Conservation (phyloP, 2,329 filamentous ascomycete species). For the Botrytis squamosa region DNA sequence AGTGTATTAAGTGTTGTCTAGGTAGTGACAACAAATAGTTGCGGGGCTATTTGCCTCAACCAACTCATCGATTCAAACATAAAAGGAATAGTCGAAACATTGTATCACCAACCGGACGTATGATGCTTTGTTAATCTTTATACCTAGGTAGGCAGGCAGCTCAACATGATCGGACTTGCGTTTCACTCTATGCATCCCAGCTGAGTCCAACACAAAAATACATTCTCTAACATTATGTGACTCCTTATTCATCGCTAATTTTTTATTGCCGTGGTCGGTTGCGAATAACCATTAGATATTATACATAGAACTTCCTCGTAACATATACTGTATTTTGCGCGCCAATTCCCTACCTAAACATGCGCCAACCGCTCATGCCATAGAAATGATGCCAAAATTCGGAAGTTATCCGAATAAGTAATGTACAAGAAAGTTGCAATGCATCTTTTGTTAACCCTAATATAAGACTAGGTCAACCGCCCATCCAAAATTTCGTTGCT, state of each 20-base stretch:
- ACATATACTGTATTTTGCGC: constrained; percentile 8
- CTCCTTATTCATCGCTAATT: neutral
- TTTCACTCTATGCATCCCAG: neutral
- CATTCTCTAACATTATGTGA: neutral
- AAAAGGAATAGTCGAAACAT: neutral
- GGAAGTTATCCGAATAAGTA: constrained; percentile 6
- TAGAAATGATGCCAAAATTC: constrained; percentile 14
- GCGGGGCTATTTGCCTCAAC: neutral
- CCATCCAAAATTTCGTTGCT: neutral
- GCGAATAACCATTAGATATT: neutral
- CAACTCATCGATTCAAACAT: constrained; percentile 3
- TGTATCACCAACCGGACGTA: neutral
- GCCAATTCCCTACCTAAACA: constrained; percentile 6
- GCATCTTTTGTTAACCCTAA: neutral
- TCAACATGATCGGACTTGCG: neutral
- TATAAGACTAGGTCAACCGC: constrained; percentile 3
- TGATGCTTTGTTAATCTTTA: neutral
- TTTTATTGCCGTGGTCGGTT: constrained; percentile 2
- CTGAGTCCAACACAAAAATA: neutral
- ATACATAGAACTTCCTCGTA: constrained; percentile 15
- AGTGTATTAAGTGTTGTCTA: neutral
- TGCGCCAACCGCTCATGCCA: constrained; percentile 17
- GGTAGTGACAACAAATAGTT: constrained; percentile 7
- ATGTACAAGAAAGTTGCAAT: constrained; percentile 14
- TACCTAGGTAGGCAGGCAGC: neutral